Percentiles rank a stretch among this genome's conserved stretches.
phyloP scores from a whole-genome alignment of 306 rosid genomes.

The Gillenia trifoliata region DNA sequence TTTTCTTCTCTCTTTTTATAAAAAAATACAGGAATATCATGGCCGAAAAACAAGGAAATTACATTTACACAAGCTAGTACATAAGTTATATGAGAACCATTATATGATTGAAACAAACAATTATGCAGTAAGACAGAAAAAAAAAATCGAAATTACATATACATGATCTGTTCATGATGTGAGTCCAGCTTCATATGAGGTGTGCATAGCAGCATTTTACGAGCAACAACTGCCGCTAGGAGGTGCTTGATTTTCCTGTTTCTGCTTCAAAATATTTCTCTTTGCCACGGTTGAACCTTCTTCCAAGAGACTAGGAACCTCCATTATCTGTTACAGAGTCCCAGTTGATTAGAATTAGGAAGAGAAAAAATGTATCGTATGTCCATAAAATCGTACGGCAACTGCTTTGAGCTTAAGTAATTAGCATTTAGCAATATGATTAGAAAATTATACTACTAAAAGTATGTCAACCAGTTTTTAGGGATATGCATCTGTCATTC shows the following conservation, averaged over 20 bases:
- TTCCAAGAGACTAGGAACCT: conserved; percentile 82
- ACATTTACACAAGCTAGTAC: conserved; percentile 39
- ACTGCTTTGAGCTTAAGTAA: neutral
- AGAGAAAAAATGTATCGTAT: neutral
- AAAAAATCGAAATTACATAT: conserved; percentile 37
- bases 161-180: conserved; percentile 34
- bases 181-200: conserved; percentile 21
- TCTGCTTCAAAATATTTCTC: conserved; percentile 60
- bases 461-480: neutral
- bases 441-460: neutral
- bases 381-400: neutral
- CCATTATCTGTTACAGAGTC: conserved; percentile 64
- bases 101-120: conserved; percentile 13
- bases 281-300: conserved; percentile 68
- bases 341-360: conserved; percentile 19
- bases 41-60: conserved; percentile 20
- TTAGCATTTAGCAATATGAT: neutral
- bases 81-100: conserved; percentile 19
- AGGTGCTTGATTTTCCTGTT: conserved; percentile 45
- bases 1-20: too few relatives aligned
- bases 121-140: conserved; percentile 4
- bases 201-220: conserved; percentile 26
- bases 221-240: conserved; percentile 53
- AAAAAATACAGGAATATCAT: conserved; percentile 12
- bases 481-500: neutral